Evolutionary conservation across 768 basidiomycete species (phyloP), one percentile per base, ranked within the genome.

Genomic region (Mycena crocata): DNA sequence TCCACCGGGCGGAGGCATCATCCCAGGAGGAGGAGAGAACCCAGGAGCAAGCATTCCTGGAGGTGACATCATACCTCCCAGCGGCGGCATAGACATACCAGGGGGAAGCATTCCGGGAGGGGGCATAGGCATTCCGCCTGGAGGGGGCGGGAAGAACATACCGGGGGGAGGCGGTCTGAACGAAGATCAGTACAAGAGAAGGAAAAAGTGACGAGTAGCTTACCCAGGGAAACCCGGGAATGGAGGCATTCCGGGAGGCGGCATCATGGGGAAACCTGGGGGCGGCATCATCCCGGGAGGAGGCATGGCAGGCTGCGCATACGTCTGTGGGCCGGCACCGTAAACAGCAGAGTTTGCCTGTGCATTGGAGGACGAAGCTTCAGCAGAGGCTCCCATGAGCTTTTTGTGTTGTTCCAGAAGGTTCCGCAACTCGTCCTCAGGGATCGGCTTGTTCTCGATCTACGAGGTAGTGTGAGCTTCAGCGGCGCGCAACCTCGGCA

Each of bases 351-450:
- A 49, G 56, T 64, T 58, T 68, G 80, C 81, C 52, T 30, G 34
- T 4, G 83, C 84, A 14, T 81, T 73, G 2, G 83, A 73, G 17
- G 80, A 70, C 17, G 84, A 78, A 9, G 79, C 69, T 24, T 80
- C 76, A 10, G 83, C 81, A 26, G 78, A 78, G 10, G 81, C 85
- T 28, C 93, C 92, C 97, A 99, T 98, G 46, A 99, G 85, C 9
- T 92, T 92, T 76, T 91, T 95, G 79, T 99, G 97, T 2, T 94
- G 93, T 58, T 89, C 90, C 4, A 99, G 86, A 76, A 96, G 94
- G 0, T 91, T 89, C 66, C 87, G 88, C 21, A 98, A 85, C 73
- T 99, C 93, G 0, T 92, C 92, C 71, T 97, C 93, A 1, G 90
- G 87, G 6, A 98, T 78, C 1, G 89, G 85, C 4, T 87, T 85